These are phyloP conservation scores for Fusarium hostae DNA, from an alignment of 2,329 filamentous ascomycete genomes.

Conservation along the genomic window DNA sequence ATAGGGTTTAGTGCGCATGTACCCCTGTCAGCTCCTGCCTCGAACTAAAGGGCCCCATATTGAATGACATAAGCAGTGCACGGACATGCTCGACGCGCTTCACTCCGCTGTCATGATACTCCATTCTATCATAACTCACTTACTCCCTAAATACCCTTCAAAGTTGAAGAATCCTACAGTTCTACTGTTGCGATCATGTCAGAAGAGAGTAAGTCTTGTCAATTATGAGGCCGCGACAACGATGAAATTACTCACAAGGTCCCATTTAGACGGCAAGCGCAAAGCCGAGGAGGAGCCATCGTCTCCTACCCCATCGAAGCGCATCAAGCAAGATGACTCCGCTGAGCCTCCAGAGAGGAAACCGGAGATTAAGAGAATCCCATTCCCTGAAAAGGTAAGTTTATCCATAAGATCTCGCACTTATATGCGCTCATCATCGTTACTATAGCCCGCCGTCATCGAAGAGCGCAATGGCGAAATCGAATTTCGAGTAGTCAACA, in stretches of 20 bases:
- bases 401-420: accelerated
- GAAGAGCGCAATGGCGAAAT: constrained; percentile 96
- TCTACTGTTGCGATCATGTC: constrained; percentile 28
- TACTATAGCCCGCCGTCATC: constrained; percentile 78
- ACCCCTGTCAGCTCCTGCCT: constrained; percentile 2
- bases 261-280: constrained; percentile 68
- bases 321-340: constrained; percentile 64
- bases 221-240: background rate
- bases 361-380: constrained; percentile 71
- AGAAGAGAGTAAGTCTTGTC: constrained; percentile 40
- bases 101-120: constrained; percentile 41
- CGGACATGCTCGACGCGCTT: constrained; percentile 37
- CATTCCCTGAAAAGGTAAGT: constrained; percentile 88
- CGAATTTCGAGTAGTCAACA: constrained; percentile 97
- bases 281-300: constrained; percentile 76
- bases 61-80: constrained; percentile 49
- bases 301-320: constrained; percentile 71
- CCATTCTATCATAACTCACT: constrained; percentile 26
- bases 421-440: background rate
- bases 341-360: constrained; percentile 56
- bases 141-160: constrained; percentile 12
- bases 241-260: constrained; percentile 1
- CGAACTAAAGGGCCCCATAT: background rate
- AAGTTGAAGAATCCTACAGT: background rate
- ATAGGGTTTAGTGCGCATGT: constrained; percentile 47